Conservation (phyloP, 306 rosid species). For the Boehmeria nivea region DNA sequence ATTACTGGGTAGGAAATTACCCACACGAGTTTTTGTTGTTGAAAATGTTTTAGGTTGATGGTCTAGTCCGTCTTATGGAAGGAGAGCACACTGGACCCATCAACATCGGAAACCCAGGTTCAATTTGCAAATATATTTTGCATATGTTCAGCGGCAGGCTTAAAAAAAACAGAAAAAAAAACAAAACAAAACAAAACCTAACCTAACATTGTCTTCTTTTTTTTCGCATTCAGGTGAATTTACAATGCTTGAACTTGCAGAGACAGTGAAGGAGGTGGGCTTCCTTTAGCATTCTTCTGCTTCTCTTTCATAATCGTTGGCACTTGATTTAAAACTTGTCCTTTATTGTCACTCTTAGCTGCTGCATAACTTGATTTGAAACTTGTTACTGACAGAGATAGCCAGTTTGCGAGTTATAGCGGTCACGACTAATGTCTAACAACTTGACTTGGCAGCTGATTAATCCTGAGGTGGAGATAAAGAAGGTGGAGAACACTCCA, state of each 20-base stretch:
- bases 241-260: slow-evolving; percentile 86
- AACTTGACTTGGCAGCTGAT: slow-evolving; percentile 46
- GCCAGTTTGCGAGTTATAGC: no score
- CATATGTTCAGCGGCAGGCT: no score
- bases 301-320: no score
- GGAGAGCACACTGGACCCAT: slow-evolving; percentile 75
- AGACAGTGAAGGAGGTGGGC: slow-evolving; percentile 81
- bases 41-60: slow-evolving; percentile 54
- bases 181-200: no score
- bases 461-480: slow-evolving; percentile 60
- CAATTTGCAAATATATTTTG: neutral
- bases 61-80: slow-evolving; percentile 76
- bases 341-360: no score
- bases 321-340: no score
- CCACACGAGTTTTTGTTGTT: slow-evolving; percentile 4
- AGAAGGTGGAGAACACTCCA: slow-evolving; percentile 75
- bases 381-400: no score
- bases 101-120: slow-evolving; percentile 89
- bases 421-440: no score
- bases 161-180: no score
- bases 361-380: no score
- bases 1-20: neutral
- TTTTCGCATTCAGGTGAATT: slow-evolving; percentile 60
- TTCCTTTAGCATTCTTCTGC: no score
- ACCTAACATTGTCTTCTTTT: no score